These are phyloP conservation scores for Jaltomata sinuosa DNA, from an alignment of 257 asterid genomes.

Conservation along the genomic window DNA sequence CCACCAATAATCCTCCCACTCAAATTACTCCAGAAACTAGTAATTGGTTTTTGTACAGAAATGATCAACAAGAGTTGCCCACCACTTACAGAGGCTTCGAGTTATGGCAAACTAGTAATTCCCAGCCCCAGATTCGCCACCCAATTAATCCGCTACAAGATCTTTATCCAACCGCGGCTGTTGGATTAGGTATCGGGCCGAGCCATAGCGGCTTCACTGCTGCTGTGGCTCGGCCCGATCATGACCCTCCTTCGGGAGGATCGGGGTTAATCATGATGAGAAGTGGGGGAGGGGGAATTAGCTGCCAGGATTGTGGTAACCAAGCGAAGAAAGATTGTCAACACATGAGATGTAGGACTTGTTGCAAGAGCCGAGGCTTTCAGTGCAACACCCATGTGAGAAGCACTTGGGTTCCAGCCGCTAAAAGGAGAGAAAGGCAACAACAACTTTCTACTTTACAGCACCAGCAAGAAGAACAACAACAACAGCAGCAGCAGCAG, in stretches of 20 bases:
- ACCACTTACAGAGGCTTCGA: conserved; percentile 65
- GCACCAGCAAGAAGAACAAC: conserved; percentile 7
- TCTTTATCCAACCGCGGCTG: conserved; percentile 43
- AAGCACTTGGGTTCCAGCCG: conserved; percentile 94
- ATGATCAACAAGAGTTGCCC: conserved; percentile 27
- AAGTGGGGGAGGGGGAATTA: conserved; percentile 48
- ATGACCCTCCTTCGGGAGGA: conserved; percentile 20
- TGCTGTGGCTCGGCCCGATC: conserved; percentile 24
- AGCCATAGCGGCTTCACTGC: conserved; percentile 20
- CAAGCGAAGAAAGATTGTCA: conserved; percentile 79
- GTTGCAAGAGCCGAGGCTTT: conserved; percentile 85
- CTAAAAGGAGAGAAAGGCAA: conserved; percentile 70
- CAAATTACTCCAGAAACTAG: conserved; percentile 53
- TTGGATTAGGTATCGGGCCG: conserved; percentile 44
- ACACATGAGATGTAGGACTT: conserved; percentile 88
- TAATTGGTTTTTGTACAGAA: conserved; percentile 59
- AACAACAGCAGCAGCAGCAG: conserved; percentile 9
- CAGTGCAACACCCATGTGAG: conserved; percentile 68
- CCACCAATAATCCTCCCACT: conserved; percentile 19
- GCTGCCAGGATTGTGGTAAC: conserved; percentile 90
- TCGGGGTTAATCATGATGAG: conserved; percentile 53
- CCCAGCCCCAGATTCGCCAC: conserved; percentile 8
- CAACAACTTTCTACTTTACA: conserved; percentile 34
- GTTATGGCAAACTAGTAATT: conserved; percentile 53
- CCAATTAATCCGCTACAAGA: conserved; percentile 49